Percentiles rank a stretch among this genome's conserved stretches.
Conservation (phyloP, 2,329 filamentous ascomycete genomes). For the Diaporthe sp. region DNA sequence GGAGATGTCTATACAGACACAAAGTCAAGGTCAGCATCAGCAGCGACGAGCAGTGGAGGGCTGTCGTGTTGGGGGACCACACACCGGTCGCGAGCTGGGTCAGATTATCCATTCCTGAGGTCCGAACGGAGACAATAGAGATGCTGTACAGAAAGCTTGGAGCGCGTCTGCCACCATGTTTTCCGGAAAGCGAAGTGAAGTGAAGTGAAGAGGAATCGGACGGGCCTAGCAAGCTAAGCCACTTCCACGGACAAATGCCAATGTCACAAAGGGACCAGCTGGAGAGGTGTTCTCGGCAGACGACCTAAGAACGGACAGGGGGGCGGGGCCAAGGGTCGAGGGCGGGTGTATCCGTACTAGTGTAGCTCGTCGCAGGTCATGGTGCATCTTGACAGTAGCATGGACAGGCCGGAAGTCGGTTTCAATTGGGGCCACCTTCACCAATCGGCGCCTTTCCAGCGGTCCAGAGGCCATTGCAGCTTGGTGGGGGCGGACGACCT, state of each 20-base stretch:
- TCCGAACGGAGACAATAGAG: background rate
- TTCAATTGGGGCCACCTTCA: background rate
- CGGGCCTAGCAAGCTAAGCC: constrained; percentile 2
- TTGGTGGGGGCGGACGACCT: constrained; percentile 1
- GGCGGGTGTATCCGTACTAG: background rate
- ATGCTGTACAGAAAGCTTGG: constrained; percentile 10
- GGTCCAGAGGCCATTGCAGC: background rate
- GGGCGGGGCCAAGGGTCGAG: background rate
- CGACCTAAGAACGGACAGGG: background rate
- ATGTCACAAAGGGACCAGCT: constrained; percentile 25
- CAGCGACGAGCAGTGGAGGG: background rate
- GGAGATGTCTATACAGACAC: constrained; percentile 49
- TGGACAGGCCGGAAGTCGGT: background rate
- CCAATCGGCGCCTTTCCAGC: constrained; percentile 16
- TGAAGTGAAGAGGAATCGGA: background rate
- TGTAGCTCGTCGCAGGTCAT: background rate
- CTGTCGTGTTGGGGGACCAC: background rate
- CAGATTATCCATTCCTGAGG: constrained; percentile 35
- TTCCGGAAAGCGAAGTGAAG: background rate
- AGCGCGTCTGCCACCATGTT: constrained; percentile 12
- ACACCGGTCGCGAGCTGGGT: constrained; percentile 34
- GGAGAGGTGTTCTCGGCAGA: constrained; percentile 14
- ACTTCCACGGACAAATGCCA: constrained; percentile 1
- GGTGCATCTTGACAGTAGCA: constrained; percentile 13
- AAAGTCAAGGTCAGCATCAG: constrained; percentile 12